A percentile compares a stretch with the other conserved stretches of the same genome.
Conservation (phyloP, 306 rosid species). For the Corylus americana region DNA sequence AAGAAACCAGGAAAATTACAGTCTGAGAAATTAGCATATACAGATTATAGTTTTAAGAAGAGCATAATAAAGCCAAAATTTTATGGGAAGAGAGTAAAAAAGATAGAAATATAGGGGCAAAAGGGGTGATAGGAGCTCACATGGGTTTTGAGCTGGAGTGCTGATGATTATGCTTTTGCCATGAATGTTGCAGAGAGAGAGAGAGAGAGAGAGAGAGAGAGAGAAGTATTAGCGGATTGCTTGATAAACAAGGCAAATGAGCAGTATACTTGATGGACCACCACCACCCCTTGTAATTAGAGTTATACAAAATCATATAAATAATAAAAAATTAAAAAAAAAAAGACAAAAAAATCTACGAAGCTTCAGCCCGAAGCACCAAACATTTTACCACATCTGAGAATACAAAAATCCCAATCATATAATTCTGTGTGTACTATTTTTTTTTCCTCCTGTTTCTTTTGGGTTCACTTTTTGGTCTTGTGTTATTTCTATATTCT, state of each 20-base stretch:
- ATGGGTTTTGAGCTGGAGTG: conserved; percentile 80
- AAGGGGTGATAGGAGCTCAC: conserved; percentile 68
- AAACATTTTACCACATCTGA: conserved; percentile 18
- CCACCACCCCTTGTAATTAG: conserved; percentile 68
- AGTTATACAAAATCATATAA: conserved; percentile 30
- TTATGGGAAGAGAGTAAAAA: conserved; percentile 16
- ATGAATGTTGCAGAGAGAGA: conserved; percentile 65
- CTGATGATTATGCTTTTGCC: conserved; percentile 84
- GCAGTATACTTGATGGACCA: conserved; percentile 85
- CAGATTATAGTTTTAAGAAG: conserved; percentile 23
- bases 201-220: conserved; percentile 36
- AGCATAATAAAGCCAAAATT: conserved; percentile 22
- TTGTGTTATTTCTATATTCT: conserved; percentile 36
- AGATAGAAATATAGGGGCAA: conserved; percentile 33
- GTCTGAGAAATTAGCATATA: conserved; percentile 24
- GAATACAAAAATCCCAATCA: conserved; percentile 12
- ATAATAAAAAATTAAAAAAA: neutral
- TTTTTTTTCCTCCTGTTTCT: neutral
- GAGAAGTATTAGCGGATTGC: conserved; percentile 56
- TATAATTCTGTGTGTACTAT: conserved; percentile 22
- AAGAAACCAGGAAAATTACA: conserved; percentile 40
- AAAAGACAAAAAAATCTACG: conserved; percentile 5
- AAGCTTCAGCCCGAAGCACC: conserved; percentile 57
- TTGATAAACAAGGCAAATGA: conserved; percentile 87
- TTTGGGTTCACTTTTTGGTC: conserved; percentile 3